Evolutionary conservation across 768 basidiomycete genomes (phyloP), one percentile per base, ranked within the genome.

Genomic region (Naematelia aurantialba): DNA sequence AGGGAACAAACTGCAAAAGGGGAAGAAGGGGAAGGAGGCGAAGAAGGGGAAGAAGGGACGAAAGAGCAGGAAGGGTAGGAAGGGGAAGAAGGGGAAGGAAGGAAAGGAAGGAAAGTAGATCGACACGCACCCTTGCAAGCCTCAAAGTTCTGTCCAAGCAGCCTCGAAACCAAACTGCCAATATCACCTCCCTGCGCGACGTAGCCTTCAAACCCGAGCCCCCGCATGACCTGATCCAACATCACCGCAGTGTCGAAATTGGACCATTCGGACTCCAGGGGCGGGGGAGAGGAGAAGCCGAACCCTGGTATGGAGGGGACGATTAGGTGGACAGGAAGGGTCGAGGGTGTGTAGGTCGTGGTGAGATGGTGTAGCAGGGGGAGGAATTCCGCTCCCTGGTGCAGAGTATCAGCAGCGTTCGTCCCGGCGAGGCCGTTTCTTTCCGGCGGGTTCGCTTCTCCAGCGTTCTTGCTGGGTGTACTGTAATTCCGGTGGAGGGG

Each of bases 181-280:
- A 78, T 65, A 69, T 78, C 77, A 0, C 76, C 72, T 21, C 77
- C 76, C 55, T 78, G 76, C 1, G 69, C 72, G 3, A 72, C 65
- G 52, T 78, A 78, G 4, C 55, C 55, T 21, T 49, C 56, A 25
- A 74, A 71, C 2, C 75, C 76, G n/a, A 77, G 53, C 14, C 72
- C 73, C 14, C 63, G 56, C 75, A 78, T 75, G 24, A 78, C 60
- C 22, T 61, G 39, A 31, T 75, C 61, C 56, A 75, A 65, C 4
- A 76, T 47, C 30, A 57, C 58, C 8, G 67, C 69, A 13, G 74
- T 60, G 42, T 75, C 69, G 29, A 60, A 39, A n/a, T 65, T 56
- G 3, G 55, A 53, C 24, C 73, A 70, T 5, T 72, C 65, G 4
- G 29, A 22, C 31, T 76, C 74, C 1, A 60, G 39, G 1, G 72